Percentiles rank a stretch among this genome's conserved stretches.
Evolutionary conservation across 495 filamentous ascomycete genomes (phyloP).

Genomic region (Entonaema liquescens): DNA sequence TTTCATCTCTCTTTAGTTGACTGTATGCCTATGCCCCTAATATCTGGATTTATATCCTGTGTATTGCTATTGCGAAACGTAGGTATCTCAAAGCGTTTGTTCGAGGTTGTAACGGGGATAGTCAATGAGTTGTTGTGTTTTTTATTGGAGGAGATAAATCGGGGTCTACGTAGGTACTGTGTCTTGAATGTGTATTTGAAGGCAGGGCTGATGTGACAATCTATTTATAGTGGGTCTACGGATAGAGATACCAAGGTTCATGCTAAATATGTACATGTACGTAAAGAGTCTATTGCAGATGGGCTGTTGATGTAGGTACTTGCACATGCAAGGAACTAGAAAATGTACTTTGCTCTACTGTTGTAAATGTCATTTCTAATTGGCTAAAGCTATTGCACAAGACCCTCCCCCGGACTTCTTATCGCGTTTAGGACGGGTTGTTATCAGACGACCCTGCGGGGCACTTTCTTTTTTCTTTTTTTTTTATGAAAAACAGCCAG

Average conservation of each 20-base stretch:
- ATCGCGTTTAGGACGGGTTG: neutral
- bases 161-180: neutral
- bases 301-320: neutral
- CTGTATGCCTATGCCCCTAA: too few species aligned
- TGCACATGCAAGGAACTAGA: neutral
- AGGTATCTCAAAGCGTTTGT: constrained; percentile 1
- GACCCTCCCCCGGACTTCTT: constrained; percentile 1
- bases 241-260: neutral
- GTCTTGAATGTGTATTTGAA: neutral
- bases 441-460: constrained; percentile 18
- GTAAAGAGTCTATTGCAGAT: too few species aligned
- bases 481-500: neutral
- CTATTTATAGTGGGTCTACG: constrained; percentile 21
- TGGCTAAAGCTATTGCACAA: neutral
- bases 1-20: constrained; percentile 5
- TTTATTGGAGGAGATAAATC: constrained; percentile 20
- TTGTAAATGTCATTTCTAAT: neutral
- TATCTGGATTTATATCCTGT: constrained; percentile 1
- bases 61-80: constrained; percentile 22
- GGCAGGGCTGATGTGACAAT: constrained; percentile 31
- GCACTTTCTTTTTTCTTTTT: constrained; percentile 16
- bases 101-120: constrained; percentile 4
- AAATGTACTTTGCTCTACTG: neutral
- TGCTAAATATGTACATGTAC: neutral
- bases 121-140: neutral